Evolutionary conservation across 2,329 filamentous ascomycete species (phyloP).

Genomic region (Xylaria sp.): DNA sequence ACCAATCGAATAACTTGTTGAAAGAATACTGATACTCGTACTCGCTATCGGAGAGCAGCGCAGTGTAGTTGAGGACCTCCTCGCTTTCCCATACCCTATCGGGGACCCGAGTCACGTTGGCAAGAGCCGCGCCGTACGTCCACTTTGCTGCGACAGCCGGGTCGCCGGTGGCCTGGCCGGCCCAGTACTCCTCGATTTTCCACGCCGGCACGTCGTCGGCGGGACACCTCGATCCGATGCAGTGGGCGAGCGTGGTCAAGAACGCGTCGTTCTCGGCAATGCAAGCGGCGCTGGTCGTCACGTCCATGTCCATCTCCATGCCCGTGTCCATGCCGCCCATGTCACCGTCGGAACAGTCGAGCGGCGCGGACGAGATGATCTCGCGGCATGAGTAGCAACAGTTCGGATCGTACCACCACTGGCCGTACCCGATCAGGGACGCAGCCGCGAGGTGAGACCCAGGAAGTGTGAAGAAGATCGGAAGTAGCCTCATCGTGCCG

Average conservation of each 20-base stretch:
- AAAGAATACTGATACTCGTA: slow-evolving; percentile 16
- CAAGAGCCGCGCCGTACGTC: slow-evolving; percentile 27
- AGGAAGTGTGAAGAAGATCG: too few relatives aligned
- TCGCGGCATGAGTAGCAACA: slow-evolving; percentile 1
- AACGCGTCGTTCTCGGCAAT: slow-evolving; percentile 3
- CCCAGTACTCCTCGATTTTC: slow-evolving; percentile 33
- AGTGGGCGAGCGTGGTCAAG: slow-evolving; percentile 7
- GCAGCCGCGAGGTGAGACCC: too few relatives aligned
- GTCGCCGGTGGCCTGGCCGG: slow-evolving; percentile 23
- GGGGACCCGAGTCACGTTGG: slow-evolving; percentile 14
- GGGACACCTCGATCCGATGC: slow-evolving; percentile 1
- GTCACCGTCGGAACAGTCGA: not conserved
- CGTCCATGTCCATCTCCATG: slow-evolving; percentile 1
- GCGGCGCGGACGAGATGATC: not conserved
- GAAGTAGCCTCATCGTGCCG: too few relatives aligned
- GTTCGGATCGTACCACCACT: slow-evolving; percentile 6
- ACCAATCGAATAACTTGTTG: slow-evolving; percentile 20
- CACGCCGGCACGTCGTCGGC: slow-evolving; percentile 18
- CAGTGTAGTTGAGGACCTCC: slow-evolving; percentile 25
- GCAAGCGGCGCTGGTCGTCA: not conserved
- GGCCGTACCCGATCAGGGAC: slow-evolving; percentile 2
- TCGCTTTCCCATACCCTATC: slow-evolving; percentile 8
- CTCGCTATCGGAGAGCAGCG: slow-evolving; percentile 14
- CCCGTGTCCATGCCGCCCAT: slow-evolving; percentile 4
- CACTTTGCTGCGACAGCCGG: slow-evolving; percentile 26